Base-by-base conservation (phyloP, 2,329 filamentous ascomycete species). In the Niveomyces coronatus region DNA sequence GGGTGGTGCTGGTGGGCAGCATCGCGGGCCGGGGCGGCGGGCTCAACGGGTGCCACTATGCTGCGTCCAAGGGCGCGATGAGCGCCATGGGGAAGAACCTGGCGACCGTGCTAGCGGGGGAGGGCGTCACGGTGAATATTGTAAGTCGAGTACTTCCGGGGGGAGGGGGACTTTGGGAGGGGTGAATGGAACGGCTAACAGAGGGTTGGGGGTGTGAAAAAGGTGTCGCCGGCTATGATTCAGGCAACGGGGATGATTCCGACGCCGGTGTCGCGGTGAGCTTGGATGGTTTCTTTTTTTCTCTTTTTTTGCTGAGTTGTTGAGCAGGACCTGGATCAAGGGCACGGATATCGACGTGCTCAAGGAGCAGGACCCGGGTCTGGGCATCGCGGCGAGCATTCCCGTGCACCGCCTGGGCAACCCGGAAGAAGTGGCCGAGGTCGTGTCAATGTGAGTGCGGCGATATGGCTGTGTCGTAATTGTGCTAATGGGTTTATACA, bases 151-250 rank as follows among this genome's bases (percentile, higher is more conserved):
- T 15, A 13, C 10, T 15, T 14, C 7, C n/a, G 4, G 15, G 8
- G 6, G 22, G 5, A 7, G 22, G 4, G 3, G n/a, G 2, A 18
- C 15, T n/a, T 13, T 14, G 26, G 15, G 7, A 17, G 14, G 9
- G 7, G 22, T 29, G 35, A n/a, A n/a, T n/a, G n/a, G n/a, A n/a
- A n/a, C n/a, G n/a, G n/a, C n/a, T n/a, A n/a, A n/a, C n/a, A n/a
- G n/a, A n/a, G n/a, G n/a, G n/a, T 28, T 27, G 14, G 23, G 9
- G 20, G 15, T 7, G n/a, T 31, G 8, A 6, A 5, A 17, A 6
- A 80, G 45, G 73, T 82, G n/a, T 74, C 75, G 3, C 77, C 77
- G 1, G 77, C 76, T 3, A 80, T 82, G 74, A 80, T 82, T 45
- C 76, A 74, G 4, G 69, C 72, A 16, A 77, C 72, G 3, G 72